Conservation (phyloP, 2,329 filamentous ascomycete genomes). For the Grosmannia clavigera region DNA sequence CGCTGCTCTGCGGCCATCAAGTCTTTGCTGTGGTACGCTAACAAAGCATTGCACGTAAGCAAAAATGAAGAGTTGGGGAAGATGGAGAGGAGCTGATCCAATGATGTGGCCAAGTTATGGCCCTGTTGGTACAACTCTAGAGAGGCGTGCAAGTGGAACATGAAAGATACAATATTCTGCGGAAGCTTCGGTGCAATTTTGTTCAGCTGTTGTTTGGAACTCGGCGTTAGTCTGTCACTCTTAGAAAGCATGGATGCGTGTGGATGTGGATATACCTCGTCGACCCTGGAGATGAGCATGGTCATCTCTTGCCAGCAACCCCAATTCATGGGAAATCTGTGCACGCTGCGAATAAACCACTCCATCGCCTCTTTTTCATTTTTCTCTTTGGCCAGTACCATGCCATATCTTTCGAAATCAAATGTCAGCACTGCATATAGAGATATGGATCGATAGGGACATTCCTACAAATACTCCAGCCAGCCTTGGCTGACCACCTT, state of each 20-base stretch:
- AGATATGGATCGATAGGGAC: background rate
- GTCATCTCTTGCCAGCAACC: conserved; percentile 91
- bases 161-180: conserved; percentile 81
- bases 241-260: background rate
- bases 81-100: conserved; percentile 67
- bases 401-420: conserved; percentile 51
- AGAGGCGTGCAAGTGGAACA: conserved; percentile 85
- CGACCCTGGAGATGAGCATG: conserved; percentile 61
- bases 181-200: conserved; percentile 62
- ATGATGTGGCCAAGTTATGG: conserved; percentile 57
- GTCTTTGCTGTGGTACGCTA: conserved; percentile 84
- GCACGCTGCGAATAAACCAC: conserved; percentile 79
- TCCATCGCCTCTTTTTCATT: conserved; percentile 76
- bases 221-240: background rate
- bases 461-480: conserved; percentile 63
- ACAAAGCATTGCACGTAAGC: conserved; percentile 74
- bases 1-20: conserved; percentile 55
- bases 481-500: conserved; percentile 68
- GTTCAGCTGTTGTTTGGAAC: conserved; percentile 45
- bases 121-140: conserved; percentile 86
- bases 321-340: conserved; percentile 92
- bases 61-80: conserved; percentile 86
- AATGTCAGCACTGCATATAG: background rate
- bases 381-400: conserved; percentile 81
- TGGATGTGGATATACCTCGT: conserved; percentile 53